Evolutionary conservation across 2,329 filamentous ascomycete genomes (phyloP).

Genomic region (Trichophaea hybrida): DNA sequence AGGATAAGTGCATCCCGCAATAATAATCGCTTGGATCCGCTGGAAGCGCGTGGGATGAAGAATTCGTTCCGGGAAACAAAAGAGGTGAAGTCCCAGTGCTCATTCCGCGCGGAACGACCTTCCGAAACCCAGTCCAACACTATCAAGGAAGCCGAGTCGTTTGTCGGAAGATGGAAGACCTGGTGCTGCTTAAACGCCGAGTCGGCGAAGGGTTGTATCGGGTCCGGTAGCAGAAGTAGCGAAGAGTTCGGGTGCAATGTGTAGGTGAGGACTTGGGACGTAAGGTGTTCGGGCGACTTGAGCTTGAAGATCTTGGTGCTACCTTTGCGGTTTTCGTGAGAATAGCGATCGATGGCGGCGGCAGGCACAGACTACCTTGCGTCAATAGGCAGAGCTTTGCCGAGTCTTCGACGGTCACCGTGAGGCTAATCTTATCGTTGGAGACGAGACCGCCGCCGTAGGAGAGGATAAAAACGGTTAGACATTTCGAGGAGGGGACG

Average conservation of each 20-base stretch:
- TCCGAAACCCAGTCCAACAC: conserved; percentile 90
- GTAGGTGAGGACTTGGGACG: conserved; percentile 43
- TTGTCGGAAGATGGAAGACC: conserved; percentile 48
- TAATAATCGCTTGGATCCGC: conserved; percentile 44
- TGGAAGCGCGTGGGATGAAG: conserved; percentile 37
- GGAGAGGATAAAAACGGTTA: conserved; percentile 77
- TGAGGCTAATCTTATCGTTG: conserved; percentile 64
- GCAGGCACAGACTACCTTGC: conserved; percentile 24
- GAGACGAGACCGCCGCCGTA: conserved; percentile 89
- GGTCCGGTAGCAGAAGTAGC: conserved; percentile 67
- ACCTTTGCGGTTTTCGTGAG: conserved; percentile 37
- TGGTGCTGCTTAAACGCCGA: conserved; percentile 78
- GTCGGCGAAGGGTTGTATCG: conserved; percentile 75
- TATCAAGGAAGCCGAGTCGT: conserved; percentile 49
- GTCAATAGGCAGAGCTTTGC: conserved; percentile 29
- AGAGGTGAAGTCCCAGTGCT: conserved; percentile 68
- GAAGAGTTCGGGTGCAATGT: conserved; percentile 39
- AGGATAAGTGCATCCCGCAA: conserved; percentile 76
- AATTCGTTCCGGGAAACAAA: conserved; percentile 84
- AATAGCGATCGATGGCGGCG: background rate
- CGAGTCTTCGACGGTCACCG: conserved; percentile 20
- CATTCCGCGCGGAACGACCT: conserved; percentile 68
- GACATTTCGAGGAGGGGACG: conserved; percentile 40
- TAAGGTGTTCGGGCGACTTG: conserved; percentile 38
- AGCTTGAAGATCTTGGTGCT: conserved; percentile 95